Evolutionary conservation across 345 rosid genomes (phyloP).

Genomic region (Sisymbrium altissimum): DNA sequence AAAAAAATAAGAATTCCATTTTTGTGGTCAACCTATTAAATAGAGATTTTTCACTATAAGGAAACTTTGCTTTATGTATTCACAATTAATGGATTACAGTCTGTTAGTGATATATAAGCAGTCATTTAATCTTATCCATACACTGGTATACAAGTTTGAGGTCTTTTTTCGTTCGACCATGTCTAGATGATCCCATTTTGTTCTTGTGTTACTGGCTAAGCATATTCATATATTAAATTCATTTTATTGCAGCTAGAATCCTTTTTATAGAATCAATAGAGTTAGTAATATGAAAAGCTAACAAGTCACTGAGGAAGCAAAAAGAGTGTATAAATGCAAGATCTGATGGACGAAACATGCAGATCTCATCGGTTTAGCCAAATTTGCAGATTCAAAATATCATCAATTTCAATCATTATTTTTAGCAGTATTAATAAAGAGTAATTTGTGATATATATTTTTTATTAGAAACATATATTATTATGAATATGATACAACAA

Average conservation of each 20-base stretch:
- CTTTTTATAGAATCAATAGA: neutral
- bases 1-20: too few relatives aligned
- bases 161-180: neutral
- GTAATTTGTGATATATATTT: neutral
- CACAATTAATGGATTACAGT: neutral
- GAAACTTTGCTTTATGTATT: neutral
- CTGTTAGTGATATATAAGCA: neutral
- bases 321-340: neutral
- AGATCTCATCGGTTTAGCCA: too few relatives aligned
- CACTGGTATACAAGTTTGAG: neutral
- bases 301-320: neutral
- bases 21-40: constrained; percentile 8
- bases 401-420: neutral
- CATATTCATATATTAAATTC: neutral
- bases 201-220: neutral
- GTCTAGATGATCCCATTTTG: neutral
- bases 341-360: neutral
- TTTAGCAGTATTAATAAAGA: neutral
- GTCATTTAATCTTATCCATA: neutral
- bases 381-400: neutral
- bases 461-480: neutral
- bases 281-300: neutral
- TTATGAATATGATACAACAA: neutral
- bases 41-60: neutral
- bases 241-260: neutral